A percentile compares a stretch with the other conserved stretches of the same genome.
These are phyloP conservation scores for Neofusicoccum sp. DNA, from an alignment of 2,329 filamentous ascomycete species.

Conservation along the genomic window DNA sequence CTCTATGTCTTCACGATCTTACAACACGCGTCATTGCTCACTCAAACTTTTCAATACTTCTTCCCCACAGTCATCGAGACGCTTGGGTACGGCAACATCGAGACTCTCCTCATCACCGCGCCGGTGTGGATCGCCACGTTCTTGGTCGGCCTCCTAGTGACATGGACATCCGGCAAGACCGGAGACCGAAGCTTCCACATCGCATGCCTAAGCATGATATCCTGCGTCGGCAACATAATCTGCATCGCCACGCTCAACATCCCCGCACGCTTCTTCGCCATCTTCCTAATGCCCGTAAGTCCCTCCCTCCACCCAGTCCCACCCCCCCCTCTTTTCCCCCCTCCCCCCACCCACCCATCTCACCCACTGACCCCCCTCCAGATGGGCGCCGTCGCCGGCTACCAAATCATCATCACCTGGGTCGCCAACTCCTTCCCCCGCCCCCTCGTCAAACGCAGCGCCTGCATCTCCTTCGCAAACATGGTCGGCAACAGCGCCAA, in stretches of 20 bases:
- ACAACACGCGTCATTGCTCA: slow-evolving; percentile 53
- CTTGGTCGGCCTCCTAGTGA: slow-evolving; percentile 53
- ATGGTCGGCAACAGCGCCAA: slow-evolving; percentile 35
- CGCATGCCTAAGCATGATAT: slow-evolving; percentile 51
- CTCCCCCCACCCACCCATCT: neutral
- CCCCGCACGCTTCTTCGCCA: slow-evolving; percentile 59
- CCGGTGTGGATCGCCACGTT: slow-evolving; percentile 60
- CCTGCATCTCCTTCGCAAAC: slow-evolving; percentile 32
- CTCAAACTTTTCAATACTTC: slow-evolving; percentile 63
- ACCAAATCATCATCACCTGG: slow-evolving; percentile 34
- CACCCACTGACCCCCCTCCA: neutral
- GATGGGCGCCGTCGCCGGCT: slow-evolving; percentile 28
- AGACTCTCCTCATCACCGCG: slow-evolving; percentile 57
- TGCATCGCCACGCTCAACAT: slow-evolving; percentile 51
- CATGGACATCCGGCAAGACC: slow-evolving; percentile 54
- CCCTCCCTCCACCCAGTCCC: neutral
- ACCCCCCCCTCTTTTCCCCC: neutral
- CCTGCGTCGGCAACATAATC: slow-evolving; percentile 56
- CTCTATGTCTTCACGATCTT: slow-evolving; percentile 56
- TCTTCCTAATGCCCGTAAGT: slow-evolving; percentile 61
- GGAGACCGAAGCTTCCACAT: slow-evolving; percentile 60
- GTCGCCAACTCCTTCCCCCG: slow-evolving; percentile 33
- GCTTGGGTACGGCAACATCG: slow-evolving; percentile 55
- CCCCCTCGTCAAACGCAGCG: slow-evolving; percentile 34
- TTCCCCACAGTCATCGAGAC: slow-evolving; percentile 64